phyloP scores from a whole-genome alignment of 2,329 filamentous ascomycete genomes.

The Talaromyces rugulosus region DNA sequence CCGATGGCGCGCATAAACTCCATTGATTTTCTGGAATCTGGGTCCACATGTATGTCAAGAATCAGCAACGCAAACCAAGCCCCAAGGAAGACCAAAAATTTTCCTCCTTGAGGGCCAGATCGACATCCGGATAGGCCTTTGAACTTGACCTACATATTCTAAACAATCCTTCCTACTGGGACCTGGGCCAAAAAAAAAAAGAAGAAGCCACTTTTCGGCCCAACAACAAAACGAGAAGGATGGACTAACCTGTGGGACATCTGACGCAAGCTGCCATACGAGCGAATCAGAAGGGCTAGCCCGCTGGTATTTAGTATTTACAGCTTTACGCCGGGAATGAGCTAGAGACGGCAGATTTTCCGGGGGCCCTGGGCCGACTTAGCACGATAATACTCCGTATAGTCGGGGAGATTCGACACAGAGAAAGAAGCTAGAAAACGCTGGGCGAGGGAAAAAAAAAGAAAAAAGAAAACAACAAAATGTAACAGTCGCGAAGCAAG shows the following conservation, averaged over 20 bases:
- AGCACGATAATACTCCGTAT: not conserved
- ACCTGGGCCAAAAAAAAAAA: not conserved
- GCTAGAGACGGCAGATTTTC: not conserved
- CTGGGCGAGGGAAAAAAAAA: not conserved
- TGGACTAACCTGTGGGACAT: not conserved
- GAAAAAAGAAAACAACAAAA: not conserved
- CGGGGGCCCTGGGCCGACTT: not conserved
- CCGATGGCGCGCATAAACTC: not conserved
- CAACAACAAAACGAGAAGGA: not conserved
- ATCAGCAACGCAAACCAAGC: not conserved
- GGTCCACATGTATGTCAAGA: not conserved
- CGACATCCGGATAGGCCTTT: not conserved
- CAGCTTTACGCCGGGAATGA: not conserved
- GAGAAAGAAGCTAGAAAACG: not conserved
- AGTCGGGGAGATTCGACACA: not conserved
- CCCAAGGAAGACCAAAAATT: not conserved
- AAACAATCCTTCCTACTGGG: not conserved
- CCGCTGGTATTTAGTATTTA: not conserved
- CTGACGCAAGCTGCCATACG: not conserved
- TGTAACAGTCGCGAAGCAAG: not conserved
- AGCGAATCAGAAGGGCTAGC: not conserved
- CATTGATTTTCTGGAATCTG: not conserved
- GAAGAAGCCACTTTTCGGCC: not conserved
- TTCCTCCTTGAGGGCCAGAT: not conserved
- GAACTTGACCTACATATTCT: not conserved